Conservation (phyloP, 306 rosid species). For the Cyamopsis tetragonoloba region DNA sequence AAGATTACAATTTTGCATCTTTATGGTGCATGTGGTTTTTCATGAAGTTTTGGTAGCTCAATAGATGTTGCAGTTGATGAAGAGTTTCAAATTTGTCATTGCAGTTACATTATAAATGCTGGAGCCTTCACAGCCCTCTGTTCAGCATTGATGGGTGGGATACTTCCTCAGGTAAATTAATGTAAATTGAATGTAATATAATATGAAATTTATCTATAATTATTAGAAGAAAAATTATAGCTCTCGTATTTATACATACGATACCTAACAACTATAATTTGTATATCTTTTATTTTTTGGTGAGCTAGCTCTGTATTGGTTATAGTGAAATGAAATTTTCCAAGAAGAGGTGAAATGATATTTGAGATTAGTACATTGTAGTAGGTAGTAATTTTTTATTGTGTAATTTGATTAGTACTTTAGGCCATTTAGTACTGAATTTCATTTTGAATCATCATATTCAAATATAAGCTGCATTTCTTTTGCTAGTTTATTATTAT, state of each 20-base stretch:
- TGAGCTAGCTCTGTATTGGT: not conserved
- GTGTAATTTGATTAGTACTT: not conserved
- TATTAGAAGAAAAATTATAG: not conserved
- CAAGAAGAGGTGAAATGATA: not conserved
- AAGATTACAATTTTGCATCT: conserved; percentile 34
- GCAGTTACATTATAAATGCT: conserved; percentile 70
- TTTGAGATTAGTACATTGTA: not conserved
- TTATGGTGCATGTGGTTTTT: not conserved
- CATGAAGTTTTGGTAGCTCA: not conserved
- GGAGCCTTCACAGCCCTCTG: conserved; percentile 89
- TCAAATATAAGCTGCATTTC: conserved; percentile 1
- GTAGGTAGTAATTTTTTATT: not conserved
- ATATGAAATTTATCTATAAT: not conserved
- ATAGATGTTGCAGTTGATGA: not conserved
- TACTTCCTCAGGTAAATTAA: conserved; percentile 84
- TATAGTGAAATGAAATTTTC: not conserved
- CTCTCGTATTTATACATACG: not conserved
- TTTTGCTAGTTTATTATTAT: conserved; percentile 15
- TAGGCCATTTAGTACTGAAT: not conserved
- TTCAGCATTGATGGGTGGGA: conserved; percentile 82
- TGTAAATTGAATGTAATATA: not conserved
- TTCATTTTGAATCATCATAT: not conserved
- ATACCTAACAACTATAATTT: not conserved
- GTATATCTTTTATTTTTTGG: not conserved
- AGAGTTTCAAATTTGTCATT: conserved; percentile 33